Evolutionary conservation across 805 yeast species (phyloP), one percentile per base, ranked within the genome.

Genomic region (Candida berthetii): DNA sequence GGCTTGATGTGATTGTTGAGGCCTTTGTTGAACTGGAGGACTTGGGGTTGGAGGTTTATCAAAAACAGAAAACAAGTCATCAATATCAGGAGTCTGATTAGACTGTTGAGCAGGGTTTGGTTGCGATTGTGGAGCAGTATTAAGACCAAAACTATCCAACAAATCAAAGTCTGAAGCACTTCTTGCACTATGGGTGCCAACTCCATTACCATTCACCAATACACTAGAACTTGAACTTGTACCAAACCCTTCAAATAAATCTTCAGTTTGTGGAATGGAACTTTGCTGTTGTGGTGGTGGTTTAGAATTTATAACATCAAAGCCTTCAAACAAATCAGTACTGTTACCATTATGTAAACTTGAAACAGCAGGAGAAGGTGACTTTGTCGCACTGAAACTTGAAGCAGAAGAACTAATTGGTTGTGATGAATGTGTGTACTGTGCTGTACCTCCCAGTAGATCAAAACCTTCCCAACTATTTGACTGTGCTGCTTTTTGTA

Each of bases 51-150:
- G 47, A 24, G 52, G 41, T 24, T 43, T 43, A 41, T 61, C 60
- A 37, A 61, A 60, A 3, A 58, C 62, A 2, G 65, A 54, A 40
- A 61, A 60, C 11, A 61, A 50, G 32, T 55, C 60, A 35, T 60
- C 65, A 14, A 61, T 18, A 31, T 35, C 41, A 11, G 35, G 37
- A 2, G 46, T 20, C 29, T 9, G 44, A 11, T n/a, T 36, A 37
- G 31, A 31, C 31, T 18, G 37, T 24, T 19, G 45, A 7, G 32
- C 36, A 4, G 36, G n/a, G 14, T 10, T 40, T 35, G 35, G 42
- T 17, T 19, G 19, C 6, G 33, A 10, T 27, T 11, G 39, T 27
- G 29, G 29, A 27, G 13, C n/a, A 4, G 29, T 27, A 27, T 27
- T 38, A 6, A 43, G 16, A 4, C 39, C 53, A 29, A 53, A 52